These are phyloP conservation scores for Amylostereum areolatum DNA, from an alignment of 1,284 basidiomycete genomes.

Conservation along the genomic window DNA sequence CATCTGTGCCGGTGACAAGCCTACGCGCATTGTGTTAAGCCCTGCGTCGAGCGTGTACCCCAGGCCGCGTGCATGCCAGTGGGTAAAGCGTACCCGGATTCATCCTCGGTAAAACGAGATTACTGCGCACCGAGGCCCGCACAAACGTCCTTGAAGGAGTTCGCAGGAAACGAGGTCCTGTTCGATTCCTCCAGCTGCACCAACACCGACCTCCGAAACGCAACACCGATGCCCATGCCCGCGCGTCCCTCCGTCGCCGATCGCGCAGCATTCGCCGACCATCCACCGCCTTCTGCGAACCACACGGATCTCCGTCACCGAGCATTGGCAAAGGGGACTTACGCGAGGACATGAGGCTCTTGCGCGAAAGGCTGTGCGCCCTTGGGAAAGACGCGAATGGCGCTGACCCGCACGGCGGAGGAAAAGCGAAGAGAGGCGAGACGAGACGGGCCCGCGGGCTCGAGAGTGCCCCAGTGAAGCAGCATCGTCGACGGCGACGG, in stretches of 20 bases:
- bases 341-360: conserved; percentile 58
- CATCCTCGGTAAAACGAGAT: too few relatives aligned
- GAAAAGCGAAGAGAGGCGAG: conserved; percentile 64
- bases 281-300: background rate
- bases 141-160: too few relatives aligned
- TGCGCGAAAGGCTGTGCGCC: conserved; percentile 54
- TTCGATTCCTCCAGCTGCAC: too few relatives aligned
- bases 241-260: background rate
- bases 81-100: too few relatives aligned
- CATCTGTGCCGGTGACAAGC: too few relatives aligned
- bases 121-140: too few relatives aligned
- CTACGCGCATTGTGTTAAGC: background rate
- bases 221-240: too few relatives aligned
- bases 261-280: background rate
- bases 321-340: conserved; percentile 22
- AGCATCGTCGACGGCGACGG: conserved; percentile 34
- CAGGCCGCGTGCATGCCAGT: too few relatives aligned
- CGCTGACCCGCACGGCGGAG: conserved; percentile 53
- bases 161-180: too few relatives aligned
- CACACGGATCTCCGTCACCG: background rate
- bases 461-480: conserved; percentile 63
- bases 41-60: background rate
- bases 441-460: conserved; percentile 48
- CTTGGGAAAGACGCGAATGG: conserved; percentile 57
- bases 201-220: too few relatives aligned